Evolutionary conservation across 345 rosid genomes (phyloP), one percentile per base, ranked within the genome.

Genomic region (Eucalyptus globulus): DNA sequence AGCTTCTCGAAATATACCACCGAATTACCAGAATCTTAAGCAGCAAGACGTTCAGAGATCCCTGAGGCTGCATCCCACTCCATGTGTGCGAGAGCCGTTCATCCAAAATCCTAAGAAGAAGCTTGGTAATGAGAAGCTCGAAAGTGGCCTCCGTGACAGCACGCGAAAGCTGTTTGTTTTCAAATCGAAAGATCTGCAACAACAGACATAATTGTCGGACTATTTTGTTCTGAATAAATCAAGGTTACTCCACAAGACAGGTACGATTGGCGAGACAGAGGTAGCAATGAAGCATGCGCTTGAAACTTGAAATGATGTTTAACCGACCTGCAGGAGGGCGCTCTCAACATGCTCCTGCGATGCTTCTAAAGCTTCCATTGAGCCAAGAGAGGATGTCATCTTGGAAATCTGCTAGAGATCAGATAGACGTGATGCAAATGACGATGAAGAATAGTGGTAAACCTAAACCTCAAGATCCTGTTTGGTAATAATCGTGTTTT

Each of bases 61-160:
- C 97, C 85, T 96, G 93, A 89, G 96, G 99, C 88, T 96, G 99
- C 92, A 98, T 96, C 89, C 99, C 99, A 91, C 97, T 97, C 93
- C 96, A 98, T 99, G 97, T 98, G 56, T 93, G 98, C 56, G 99
- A 96, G 91, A 97, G 99, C 90, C 99, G 94, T 92, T 97, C 99
- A 91, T 97, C 99, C 95, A 96, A 93, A 89, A 98, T 97, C 98
- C 97, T 96, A 90, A 96, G 98, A 34, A 98, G 93, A 88, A 97
- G 99, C 93, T 98, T 99, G 26, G 98, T 96, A 88, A 98, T 96
- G 87, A 96, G 98, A 92, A 95, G 95, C 91, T 95, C 98, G 76
- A 98, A 97, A 22, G 99, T 97, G 89, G 94, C 96, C 91, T 97
- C 99, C 92, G 94, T 95, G 86, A 97, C 98, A 91, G 98, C 97